Evolutionary conservation across 305 asterid species (phyloP), one percentile per base, ranked within the genome.

Genomic region (Rubia peregrina): DNA sequence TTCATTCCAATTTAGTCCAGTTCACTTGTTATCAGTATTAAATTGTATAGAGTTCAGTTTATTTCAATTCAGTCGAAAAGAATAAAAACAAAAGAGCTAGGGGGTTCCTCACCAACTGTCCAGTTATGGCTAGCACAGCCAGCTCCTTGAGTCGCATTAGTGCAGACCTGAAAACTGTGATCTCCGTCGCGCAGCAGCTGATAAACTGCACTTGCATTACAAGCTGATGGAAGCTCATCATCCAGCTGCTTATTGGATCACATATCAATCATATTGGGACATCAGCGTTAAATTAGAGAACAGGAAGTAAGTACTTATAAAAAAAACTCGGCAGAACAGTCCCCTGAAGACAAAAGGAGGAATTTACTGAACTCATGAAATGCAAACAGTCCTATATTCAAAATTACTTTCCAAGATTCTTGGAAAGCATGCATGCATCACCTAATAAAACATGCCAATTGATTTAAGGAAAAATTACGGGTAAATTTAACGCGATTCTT

Each of bases 91-190:
- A 10, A n/a, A 11, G 3, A 19, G 2, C 24, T 68, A 78, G 67
- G 71, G 66, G 44, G 70, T 59, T 51, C 76, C 66, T 73, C 73
- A 93, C 98, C 98, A 81, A 91, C 74, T 33, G 83, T 85, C 98
- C 98, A 93, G 76, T 88, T 73, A 74, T 91, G 88, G 82, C 71
- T 71, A 21, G 90, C 66, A 77, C 98, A 93, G 76, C 88, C 86
- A 62, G 74, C 83, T 76, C 85, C 87, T 4, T 30, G 79, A 36
- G 88, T 67, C 38, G 85, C 83, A 9, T 83, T 68, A 42, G 87
- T 74, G 92, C 97, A 93, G 79, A 76, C 96, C 80, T 83, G 89
- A 57, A 93, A 88, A 10, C 87, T 85, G 82, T 89, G 98, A 63
- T 83, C 77, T 77, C 97, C 96, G 63, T 93, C 96, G 17, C 63